phyloP scores from a whole-genome alignment of 805 yeast species.

The Clavispora phyllophila region DNA sequence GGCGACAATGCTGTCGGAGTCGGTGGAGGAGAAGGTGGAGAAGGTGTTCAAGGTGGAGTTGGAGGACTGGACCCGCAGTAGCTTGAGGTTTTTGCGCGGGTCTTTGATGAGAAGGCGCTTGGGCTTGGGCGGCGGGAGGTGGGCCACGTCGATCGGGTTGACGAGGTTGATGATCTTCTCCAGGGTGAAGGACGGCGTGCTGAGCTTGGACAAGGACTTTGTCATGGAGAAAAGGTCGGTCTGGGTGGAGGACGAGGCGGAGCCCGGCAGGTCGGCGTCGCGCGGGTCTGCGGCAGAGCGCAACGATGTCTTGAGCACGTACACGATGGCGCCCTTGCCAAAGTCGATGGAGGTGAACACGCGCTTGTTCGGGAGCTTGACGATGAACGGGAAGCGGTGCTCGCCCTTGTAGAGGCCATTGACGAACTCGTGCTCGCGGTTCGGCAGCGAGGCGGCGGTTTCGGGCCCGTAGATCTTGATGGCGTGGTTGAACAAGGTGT shows the following conservation, averaged over 20 bases:
- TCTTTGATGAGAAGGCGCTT: slow-evolving; percentile 60
- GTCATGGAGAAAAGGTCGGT: slow-evolving; percentile 14
- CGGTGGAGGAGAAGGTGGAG: slow-evolving; percentile 27
- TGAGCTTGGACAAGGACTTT: slow-evolving; percentile 21
- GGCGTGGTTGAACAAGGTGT: slow-evolving; percentile 52
- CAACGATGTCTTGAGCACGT: slow-evolving; percentile 52
- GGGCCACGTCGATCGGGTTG: slow-evolving; percentile 70
- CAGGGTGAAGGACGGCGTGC: slow-evolving; percentile 36
- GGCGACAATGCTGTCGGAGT: slow-evolving; percentile 22
- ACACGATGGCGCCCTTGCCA: slow-evolving; percentile 79
- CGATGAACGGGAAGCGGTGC: slow-evolving; percentile 82
- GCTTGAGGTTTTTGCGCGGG: slow-evolving; percentile 27
- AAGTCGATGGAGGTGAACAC: slow-evolving; percentile 73
- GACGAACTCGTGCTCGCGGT: slow-evolving; percentile 17
- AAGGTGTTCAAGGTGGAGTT: slow-evolving; percentile 30
- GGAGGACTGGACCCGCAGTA: slow-evolving; percentile 32
- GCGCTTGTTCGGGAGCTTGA: slow-evolving; percentile 70
- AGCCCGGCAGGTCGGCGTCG: slow-evolving; percentile 9
- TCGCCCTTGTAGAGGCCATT: slow-evolving; percentile 72
- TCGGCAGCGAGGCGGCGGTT: background rate
- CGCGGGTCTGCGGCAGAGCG: slow-evolving; percentile 3
- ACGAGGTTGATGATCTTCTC: slow-evolving; percentile 57
- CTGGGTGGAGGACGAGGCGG: background rate
- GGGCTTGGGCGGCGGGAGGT: slow-evolving; percentile 61
- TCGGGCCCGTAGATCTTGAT: slow-evolving; percentile 51